Percentiles rank a stretch among this genome's conserved stretches.
These are phyloP conservation scores for Alternaria rosae DNA, from an alignment of 2,329 filamentous ascomycete species.

Conservation along the genomic window DNA sequence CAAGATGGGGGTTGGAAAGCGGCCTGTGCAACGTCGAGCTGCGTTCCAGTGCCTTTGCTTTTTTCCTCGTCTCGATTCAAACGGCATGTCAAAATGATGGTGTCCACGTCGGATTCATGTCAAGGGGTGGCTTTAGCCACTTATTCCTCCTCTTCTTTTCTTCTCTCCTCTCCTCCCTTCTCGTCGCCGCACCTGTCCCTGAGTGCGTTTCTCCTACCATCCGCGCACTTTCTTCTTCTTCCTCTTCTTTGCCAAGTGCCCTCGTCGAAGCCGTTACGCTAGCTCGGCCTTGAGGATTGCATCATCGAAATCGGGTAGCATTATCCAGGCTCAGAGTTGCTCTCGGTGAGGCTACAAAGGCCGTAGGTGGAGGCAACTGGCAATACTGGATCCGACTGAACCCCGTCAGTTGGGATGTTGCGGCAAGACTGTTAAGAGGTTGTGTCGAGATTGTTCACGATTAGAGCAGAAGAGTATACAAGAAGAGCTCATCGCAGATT, in stretches of 20 bases:
- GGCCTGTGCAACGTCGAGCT: conserved; percentile 20
- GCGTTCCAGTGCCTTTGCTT: conserved; percentile 22
- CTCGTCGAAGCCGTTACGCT: neutral
- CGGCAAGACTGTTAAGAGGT: conserved; percentile 8
- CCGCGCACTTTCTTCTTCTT: neutral
- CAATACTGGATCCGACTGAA: neutral
- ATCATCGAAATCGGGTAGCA: neutral
- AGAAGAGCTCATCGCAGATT: neutral
- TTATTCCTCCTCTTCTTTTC: conserved; percentile 2
- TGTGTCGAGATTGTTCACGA: conserved; percentile 8
- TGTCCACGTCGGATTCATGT: conserved; percentile 7
- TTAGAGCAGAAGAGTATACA: conserved; percentile 2
- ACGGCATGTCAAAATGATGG: conserved; percentile 10
- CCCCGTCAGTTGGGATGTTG: conserved; percentile 7
- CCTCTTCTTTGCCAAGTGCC: conserved; percentile 1
- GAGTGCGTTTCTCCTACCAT: neutral
- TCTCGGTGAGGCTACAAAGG: neutral
- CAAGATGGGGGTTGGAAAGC: conserved; percentile 6
- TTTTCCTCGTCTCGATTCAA: conserved; percentile 12
- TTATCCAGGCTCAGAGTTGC: neutral
- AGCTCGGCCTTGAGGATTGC: neutral
- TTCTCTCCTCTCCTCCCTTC: neutral
- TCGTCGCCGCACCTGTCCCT: neutral
- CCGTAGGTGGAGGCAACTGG: neutral
- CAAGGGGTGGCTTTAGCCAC: conserved; percentile 3